Percentiles rank a stretch among this genome's conserved stretches.
Evolutionary conservation across 371 early-diverging fungal species (phyloP).

Genomic region (Gilbertella persicaria): DNA sequence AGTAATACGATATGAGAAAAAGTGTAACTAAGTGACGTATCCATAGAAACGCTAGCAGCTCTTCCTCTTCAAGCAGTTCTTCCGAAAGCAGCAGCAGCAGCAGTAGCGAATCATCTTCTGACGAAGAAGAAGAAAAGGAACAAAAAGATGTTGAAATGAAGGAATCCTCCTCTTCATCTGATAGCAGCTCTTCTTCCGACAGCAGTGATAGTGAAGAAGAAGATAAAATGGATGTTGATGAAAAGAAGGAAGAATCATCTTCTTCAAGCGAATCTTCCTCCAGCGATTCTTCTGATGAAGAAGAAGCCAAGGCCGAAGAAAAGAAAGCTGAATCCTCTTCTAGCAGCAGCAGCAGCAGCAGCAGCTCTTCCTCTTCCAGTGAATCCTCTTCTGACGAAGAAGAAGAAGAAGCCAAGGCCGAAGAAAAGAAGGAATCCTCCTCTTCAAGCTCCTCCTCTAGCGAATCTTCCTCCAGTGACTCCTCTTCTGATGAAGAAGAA

Average conservation of each 20-base stretch:
- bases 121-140: constrained; percentile 17
- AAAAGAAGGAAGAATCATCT: constrained; percentile 12
- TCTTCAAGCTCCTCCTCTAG: constrained; percentile 8
- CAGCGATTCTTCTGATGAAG: constrained; percentile 17
- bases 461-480: constrained; percentile 11
- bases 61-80: constrained; percentile 2
- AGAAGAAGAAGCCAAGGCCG: constrained; percentile 17
- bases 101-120: constrained; percentile 14
- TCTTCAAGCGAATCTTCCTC: constrained; percentile 26
- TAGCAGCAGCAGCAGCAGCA: constrained; percentile 10
- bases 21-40: background rate
- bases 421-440: constrained; percentile 15
- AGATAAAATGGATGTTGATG: constrained; percentile 8
- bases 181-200: constrained; percentile 6
- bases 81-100: too few relatives aligned
- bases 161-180: constrained; percentile 25
- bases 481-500: constrained; percentile 23
- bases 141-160: constrained; percentile 22
- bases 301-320: constrained; percentile 21
- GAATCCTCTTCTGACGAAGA: constrained; percentile 22
- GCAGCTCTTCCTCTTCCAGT: constrained; percentile 12
- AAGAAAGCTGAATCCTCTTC: constrained; percentile 12
- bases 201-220: constrained; percentile 24
- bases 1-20: background rate
- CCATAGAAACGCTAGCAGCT: background rate